These are phyloP conservation scores for Geoglossum glabrum DNA, from an alignment of 495 filamentous ascomycete genomes.

Conservation along the genomic window DNA sequence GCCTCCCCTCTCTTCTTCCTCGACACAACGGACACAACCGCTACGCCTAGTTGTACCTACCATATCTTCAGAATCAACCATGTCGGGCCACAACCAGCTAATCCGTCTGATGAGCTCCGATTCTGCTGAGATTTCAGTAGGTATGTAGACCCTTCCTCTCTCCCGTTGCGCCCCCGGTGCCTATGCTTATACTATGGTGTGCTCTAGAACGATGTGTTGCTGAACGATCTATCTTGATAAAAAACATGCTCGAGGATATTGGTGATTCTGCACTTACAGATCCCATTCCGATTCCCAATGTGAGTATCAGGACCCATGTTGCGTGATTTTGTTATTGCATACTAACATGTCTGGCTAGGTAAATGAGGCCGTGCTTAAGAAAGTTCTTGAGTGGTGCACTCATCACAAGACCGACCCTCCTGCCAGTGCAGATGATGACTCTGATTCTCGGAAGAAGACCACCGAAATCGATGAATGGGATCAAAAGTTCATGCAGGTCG, in stretches of 20 bases:
- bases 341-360: conserved; percentile 31
- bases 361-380: conserved; percentile 78
- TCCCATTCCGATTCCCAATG: conserved; percentile 73
- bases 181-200: background rate
- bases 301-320: conserved; percentile 29
- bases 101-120: conserved; percentile 40
- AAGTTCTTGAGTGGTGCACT: conserved; percentile 94
- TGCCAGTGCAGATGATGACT: conserved; percentile 59
- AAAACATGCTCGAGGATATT: conserved; percentile 92
- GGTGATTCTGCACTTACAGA: conserved; percentile 44
- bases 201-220: conserved; percentile 56
- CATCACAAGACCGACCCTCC: conserved; percentile 81
- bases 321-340: background rate
- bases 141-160: conserved; percentile 19
- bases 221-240: conserved; percentile 85
- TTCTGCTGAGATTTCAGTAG: conserved; percentile 30
- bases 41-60: background rate
- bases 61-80: conserved; percentile 7
- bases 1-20: background rate
- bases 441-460: conserved; percentile 88
- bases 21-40: background rate
- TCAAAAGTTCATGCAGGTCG: conserved; percentile 99
- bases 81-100: conserved; percentile 14
- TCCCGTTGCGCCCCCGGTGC: background rate
- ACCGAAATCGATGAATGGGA: conserved; percentile 99